A percentile compares a stretch with the other conserved stretches of the same genome.
phyloP scores from a whole-genome alignment of 176 grass and related monocot genomes.

The Aegilops sharonensis region DNA sequence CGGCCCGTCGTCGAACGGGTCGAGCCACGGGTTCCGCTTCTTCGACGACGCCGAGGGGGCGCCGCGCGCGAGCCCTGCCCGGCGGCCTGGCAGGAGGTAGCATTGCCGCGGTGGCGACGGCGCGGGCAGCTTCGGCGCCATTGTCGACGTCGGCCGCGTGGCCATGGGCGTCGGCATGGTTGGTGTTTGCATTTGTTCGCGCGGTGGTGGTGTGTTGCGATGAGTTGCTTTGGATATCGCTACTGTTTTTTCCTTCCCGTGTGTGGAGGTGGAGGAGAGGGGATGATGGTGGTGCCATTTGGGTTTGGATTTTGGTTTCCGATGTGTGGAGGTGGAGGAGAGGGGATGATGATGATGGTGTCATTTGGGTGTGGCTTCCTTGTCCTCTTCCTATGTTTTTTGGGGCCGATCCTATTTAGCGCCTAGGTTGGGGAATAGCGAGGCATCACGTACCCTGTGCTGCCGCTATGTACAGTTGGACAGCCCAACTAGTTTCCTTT shows the following conservation, averaged over 20 bases:
- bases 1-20: constrained; percentile 80
- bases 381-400: not conserved
- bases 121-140: not conserved
- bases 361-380: not conserved
- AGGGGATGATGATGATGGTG: constrained; percentile 18
- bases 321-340: constrained; percentile 42
- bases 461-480: too few species aligned
- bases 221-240: constrained; percentile 26
- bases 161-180: constrained; percentile 43
- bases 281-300: not conserved
- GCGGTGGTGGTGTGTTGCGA: not conserved
- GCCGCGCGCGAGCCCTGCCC: not conserved
- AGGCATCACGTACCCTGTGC: too few species aligned
- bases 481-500: too few species aligned
- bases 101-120: not conserved
- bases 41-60: constrained; percentile 24
- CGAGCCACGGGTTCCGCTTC: constrained; percentile 93
- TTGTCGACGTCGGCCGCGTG: not conserved
- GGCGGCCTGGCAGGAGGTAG: not conserved
- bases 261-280: constrained; percentile 6
- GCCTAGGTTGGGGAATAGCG: too few species aligned
- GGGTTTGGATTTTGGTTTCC: constrained; percentile 19
- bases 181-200: constrained; percentile 40
- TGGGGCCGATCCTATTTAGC: not conserved
- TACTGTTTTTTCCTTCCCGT: not conserved